phyloP scores from a whole-genome alignment of 768 basidiomycete species.

The Boletus rex-veris region DNA sequence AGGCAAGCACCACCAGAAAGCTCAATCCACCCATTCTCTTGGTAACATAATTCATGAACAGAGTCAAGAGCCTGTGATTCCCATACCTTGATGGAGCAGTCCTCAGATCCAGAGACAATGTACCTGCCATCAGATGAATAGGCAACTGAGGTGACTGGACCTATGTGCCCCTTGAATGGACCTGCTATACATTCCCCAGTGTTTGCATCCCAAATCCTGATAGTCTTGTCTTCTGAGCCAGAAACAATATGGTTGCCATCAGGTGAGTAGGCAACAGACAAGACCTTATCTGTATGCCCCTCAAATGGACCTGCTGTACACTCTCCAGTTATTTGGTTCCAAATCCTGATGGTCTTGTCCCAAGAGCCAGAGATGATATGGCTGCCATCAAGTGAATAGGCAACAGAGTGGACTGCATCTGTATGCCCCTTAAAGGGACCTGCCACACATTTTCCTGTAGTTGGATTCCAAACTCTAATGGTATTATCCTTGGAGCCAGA shows the following conservation, averaged over 20 bases:
- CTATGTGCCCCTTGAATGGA: constrained; percentile 13
- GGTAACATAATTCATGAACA: constrained; percentile 4
- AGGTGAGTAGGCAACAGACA: constrained; percentile 18
- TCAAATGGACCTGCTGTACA: constrained; percentile 18
- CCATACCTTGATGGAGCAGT: constrained; percentile 15
- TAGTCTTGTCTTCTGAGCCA: constrained; percentile 15
- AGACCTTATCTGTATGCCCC: constrained; percentile 15
- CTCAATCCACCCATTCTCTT: constrained; percentile 17
- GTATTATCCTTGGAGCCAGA: constrained; percentile 22
- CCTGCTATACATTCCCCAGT: constrained; percentile 16
- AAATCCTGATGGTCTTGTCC: constrained; percentile 24
- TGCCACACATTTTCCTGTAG: constrained; percentile 11
- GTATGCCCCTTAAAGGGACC: constrained; percentile 19
- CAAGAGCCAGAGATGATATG: constrained; percentile 24
- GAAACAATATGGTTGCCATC: constrained; percentile 15
- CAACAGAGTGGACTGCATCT: constrained; percentile 14
- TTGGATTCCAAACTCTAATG: constrained; percentile 24
- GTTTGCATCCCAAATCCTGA: constrained; percentile 15
- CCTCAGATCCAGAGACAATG: constrained; percentile 16
- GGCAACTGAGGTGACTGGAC: constrained; percentile 4
- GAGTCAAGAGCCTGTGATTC: neutral
- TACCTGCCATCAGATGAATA: constrained; percentile 16
- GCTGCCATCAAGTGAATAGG: constrained; percentile 21
- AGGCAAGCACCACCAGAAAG: constrained; percentile 5
- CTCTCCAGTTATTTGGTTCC: constrained; percentile 14